Evolutionary conservation across 306 rosid genomes (phyloP).

Genomic region (Vigna nakashimae): DNA sequence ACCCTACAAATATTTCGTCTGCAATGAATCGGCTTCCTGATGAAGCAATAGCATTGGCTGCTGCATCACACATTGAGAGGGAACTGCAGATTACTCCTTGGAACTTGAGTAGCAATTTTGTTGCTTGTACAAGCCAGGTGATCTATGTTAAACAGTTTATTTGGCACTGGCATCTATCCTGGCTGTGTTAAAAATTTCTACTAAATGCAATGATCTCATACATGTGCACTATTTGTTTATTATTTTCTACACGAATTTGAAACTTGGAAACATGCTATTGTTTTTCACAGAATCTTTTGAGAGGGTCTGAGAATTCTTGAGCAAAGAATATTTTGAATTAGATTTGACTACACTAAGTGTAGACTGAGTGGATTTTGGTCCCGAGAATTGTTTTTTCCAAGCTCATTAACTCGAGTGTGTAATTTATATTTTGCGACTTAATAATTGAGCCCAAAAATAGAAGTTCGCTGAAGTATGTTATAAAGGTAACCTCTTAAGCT

Average conservation of each 20-base stretch:
- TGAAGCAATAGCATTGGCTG: slow-evolving; percentile 96
- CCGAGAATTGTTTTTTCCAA: too few relatives aligned
- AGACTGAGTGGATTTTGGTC: not conserved
- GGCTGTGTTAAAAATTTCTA: slow-evolving; percentile 25
- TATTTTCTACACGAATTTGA: slow-evolving; percentile 25
- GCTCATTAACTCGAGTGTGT: not conserved
- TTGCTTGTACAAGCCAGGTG: slow-evolving; percentile 94
- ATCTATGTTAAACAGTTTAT: slow-evolving; percentile 36
- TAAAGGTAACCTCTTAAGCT: not conserved
- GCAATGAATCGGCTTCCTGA: slow-evolving; percentile 96
- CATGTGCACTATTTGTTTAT: slow-evolving; percentile 4
- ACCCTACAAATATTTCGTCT: slow-evolving; percentile 82
- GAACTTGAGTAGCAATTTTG: slow-evolving; percentile 97
- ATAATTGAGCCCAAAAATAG: not conserved
- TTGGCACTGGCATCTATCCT: slow-evolving; percentile 20
- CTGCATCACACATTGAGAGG: slow-evolving; percentile 97
- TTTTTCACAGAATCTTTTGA: not conserved
- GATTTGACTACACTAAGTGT: not conserved
- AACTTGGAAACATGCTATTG: slow-evolving; percentile 16
- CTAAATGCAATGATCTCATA: slow-evolving; percentile 9
- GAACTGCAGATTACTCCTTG: slow-evolving; percentile 98
- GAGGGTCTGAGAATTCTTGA: not conserved
- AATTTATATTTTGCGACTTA: slow-evolving; percentile 6
- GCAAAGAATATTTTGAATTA: not conserved
- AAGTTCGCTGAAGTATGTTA: not conserved